Evolutionary conservation across 805 yeast species (phyloP).

Genomic region (Lipomyces chichibuensis): DNA sequence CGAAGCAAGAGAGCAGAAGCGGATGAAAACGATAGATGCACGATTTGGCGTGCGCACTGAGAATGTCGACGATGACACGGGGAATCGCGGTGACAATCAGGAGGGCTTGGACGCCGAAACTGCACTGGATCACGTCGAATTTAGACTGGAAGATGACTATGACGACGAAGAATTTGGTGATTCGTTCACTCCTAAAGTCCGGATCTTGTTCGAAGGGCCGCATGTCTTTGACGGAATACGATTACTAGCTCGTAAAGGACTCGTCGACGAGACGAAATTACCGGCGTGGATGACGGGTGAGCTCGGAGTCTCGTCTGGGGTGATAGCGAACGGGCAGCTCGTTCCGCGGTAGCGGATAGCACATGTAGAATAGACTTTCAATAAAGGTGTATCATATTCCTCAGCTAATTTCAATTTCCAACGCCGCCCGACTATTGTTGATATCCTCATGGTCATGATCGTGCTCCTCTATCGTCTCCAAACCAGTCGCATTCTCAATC

Average conservation of each 20-base stretch:
- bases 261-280: slow-evolving; percentile 24
- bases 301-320: slow-evolving; percentile 27
- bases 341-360: slow-evolving; percentile 2
- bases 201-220: slow-evolving; percentile 31
- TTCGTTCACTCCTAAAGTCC: slow-evolving; percentile 16
- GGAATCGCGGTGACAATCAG: slow-evolving; percentile 1
- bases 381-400: not conserved
- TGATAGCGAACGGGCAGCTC: slow-evolving; percentile 21
- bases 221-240: slow-evolving; percentile 35
- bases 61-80: slow-evolving; percentile 9
- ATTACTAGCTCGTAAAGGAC: slow-evolving; percentile 22
- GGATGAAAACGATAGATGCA: slow-evolving; percentile 22
- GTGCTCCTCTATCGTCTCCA: slow-evolving; percentile 7
- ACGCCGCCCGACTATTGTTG: slow-evolving; percentile 9
- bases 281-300: slow-evolving; percentile 38
- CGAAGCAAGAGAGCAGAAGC: slow-evolving; percentile 11
- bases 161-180: not conserved
- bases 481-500: slow-evolving; percentile 42
- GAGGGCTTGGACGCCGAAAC: slow-evolving; percentile 9
- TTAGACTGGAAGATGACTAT: slow-evolving; percentile 20
- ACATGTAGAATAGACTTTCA: not conserved
- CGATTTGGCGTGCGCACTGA: slow-evolving; percentile 23
- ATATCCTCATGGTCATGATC: not conserved
- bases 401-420: slow-evolving; percentile 34
- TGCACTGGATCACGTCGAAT: slow-evolving; percentile 28